A percentile compares a stretch with the other conserved stretches of the same genome.
Conservation (phyloP, 75 land plant species). For the Pseudotsuga menziesii region DNA sequence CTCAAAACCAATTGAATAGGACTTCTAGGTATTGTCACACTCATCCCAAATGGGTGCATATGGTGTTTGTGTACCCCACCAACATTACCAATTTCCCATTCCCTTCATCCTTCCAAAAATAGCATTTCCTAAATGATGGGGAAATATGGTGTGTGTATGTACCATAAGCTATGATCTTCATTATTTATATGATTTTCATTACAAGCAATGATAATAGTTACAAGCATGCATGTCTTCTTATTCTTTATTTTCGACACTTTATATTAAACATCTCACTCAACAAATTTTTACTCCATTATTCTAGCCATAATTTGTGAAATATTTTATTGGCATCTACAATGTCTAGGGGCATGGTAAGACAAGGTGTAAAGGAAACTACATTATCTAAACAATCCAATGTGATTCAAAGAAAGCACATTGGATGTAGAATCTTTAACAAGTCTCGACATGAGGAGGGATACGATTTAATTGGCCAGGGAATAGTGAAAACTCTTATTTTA, state of each 20-base stretch:
- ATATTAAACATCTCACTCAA: too few species aligned
- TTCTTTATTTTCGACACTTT: conserved; percentile 1
- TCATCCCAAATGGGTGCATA: conserved; percentile 69
- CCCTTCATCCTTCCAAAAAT: conserved; percentile 18
- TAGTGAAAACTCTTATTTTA: too few species aligned
- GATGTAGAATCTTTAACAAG: too few species aligned
- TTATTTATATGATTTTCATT: conserved; percentile 91
- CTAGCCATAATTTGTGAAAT: too few species aligned
- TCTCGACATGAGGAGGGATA: too few species aligned
- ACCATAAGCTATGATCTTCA: conserved; percentile 81
- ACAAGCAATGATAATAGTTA: conserved; percentile 97
- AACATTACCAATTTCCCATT: conserved; percentile 78
- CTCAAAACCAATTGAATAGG: conserved; percentile 32
- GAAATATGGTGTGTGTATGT: conserved; percentile 76
- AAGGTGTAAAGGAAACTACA: too few species aligned
- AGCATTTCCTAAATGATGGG: conserved; percentile 24
- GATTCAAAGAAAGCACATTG: too few species aligned
- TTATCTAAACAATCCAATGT: too few species aligned
- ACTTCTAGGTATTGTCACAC: conserved; percentile 50
- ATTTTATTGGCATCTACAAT: too few species aligned
- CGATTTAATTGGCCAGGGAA: too few species aligned
- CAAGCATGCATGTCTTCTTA: conserved; percentile 75
- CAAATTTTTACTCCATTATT: too few species aligned
- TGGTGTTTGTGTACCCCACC: conserved; percentile 99
- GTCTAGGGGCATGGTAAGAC: too few species aligned